Percentiles rank a stretch among this genome's conserved stretches.
Conservation (phyloP, 305 asterid genomes). For the Solanum hybrid region DNA sequence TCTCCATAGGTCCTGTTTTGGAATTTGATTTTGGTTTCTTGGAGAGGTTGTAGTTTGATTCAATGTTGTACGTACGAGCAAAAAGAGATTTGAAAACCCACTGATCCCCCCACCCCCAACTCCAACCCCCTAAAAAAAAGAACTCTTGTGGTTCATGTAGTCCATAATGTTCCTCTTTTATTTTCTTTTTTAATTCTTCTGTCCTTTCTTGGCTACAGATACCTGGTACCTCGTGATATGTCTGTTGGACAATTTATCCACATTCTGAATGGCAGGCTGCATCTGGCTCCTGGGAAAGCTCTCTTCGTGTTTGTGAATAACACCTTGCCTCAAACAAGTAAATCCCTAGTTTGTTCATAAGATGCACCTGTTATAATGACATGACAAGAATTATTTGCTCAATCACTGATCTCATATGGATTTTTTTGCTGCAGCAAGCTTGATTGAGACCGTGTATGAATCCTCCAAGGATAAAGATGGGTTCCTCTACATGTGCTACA, state of each 20-base stretch:
- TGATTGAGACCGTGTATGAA: constrained; percentile 61
- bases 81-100: neutral
- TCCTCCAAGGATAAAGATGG: constrained; percentile 77
- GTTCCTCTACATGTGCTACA: constrained; percentile 90
- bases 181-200: neutral
- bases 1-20: neutral
- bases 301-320: constrained; percentile 73
- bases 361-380: neutral
- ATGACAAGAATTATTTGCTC: neutral
- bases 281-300: constrained; percentile 81
- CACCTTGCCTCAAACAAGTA: constrained; percentile 91
- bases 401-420: neutral
- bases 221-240: constrained; percentile 93
- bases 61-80: neutral
- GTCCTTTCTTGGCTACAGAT: constrained; percentile 33
- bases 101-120: neutral
- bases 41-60: neutral
- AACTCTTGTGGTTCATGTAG: neutral
- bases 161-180: neutral
- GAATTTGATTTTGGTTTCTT: neutral
- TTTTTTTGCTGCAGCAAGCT: constrained; percentile 42
- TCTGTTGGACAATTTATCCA: constrained; percentile 83
- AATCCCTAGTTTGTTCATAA: neutral
- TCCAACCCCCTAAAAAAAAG: neutral
- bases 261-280: constrained; percentile 76